Evolutionary conservation across 2,329 filamentous ascomycete genomes (phyloP).

Genomic region (Aspergillus sp.): DNA sequence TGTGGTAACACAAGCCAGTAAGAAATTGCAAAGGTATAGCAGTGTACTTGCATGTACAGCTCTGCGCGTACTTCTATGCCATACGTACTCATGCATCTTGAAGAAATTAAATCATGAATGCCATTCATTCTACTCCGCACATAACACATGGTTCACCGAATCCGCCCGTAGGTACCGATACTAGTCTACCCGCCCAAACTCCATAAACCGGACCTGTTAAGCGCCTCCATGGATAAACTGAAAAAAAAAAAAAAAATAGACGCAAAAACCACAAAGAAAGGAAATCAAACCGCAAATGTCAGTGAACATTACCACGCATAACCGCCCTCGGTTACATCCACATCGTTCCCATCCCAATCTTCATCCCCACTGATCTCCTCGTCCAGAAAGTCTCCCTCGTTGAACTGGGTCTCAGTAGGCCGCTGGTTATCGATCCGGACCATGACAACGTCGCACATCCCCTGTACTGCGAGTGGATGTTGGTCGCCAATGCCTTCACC

Average conservation of each 20-base stretch:
- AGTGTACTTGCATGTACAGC: too few relatives aligned
- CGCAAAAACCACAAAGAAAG: neutral
- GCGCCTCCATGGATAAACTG: too few relatives aligned
- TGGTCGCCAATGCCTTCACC: constrained; percentile 7
- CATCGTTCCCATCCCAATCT: constrained; percentile 50
- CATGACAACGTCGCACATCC: constrained; percentile 51
- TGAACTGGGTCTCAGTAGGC: constrained; percentile 50
- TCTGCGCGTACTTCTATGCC: too few relatives aligned
- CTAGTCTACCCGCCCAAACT: too few relatives aligned
- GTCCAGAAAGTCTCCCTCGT: constrained; percentile 54
- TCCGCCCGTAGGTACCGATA: too few relatives aligned
- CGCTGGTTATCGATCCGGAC: constrained; percentile 56
- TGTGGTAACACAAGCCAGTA: too few relatives aligned
- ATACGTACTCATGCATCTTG: too few relatives aligned
- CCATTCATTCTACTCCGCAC: too few relatives aligned
- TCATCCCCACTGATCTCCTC: constrained; percentile 53
- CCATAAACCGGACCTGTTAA: too few relatives aligned
- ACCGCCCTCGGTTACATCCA: constrained; percentile 12
- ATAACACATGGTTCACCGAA: too few relatives aligned
- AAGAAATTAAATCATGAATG: too few relatives aligned
- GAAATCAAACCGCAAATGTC: neutral
- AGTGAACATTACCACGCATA: constrained; percentile 16
- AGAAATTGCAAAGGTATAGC: too few relatives aligned
- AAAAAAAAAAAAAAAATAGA: neutral
- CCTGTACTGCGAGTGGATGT: constrained; percentile 27